Conservation (phyloP, 225 moss, liverwort and hornwort species). For the Pseudoscleropodium purum region DNA sequence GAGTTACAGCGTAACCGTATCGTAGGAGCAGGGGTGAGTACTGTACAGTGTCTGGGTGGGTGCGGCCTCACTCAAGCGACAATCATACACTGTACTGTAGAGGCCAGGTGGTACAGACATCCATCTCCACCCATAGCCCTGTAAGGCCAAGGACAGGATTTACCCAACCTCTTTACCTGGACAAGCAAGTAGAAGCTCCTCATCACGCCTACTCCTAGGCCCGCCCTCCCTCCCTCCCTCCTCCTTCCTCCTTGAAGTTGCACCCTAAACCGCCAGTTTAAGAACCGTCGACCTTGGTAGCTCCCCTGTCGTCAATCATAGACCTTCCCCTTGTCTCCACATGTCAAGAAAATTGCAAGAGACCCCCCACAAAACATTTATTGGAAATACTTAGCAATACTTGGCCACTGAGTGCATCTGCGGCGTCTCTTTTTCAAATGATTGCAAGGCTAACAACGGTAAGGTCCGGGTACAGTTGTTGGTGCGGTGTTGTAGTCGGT, state of each 20-base stretch:
- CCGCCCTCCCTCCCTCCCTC: too few species aligned
- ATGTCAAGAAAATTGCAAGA: background rate
- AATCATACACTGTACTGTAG: background rate
- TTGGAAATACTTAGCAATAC: background rate
- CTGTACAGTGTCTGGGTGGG: background rate
- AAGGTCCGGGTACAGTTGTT: background rate
- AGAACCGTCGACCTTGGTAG: background rate
- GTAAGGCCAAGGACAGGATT: slow-evolving; percentile 10
- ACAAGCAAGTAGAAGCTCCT: background rate
- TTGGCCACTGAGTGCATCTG: background rate
- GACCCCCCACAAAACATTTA: background rate
- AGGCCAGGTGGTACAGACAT: background rate
- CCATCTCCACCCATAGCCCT: background rate
- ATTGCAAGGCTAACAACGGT: background rate
- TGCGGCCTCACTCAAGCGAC: background rate
- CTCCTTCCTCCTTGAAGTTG: background rate
- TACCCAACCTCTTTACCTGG: slow-evolving; percentile 11
- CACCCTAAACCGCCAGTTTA: background rate
- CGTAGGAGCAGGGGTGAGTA: background rate
- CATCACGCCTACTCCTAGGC: background rate
- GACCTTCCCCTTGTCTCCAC: background rate
- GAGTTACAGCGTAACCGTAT: background rate
- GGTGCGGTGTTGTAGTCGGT: background rate
- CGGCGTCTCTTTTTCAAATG: background rate
- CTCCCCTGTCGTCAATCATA: background rate